Base-by-base conservation (phyloP, 1,139 yeast genomes). In the Nakaseomyces delphensis region DNA sequence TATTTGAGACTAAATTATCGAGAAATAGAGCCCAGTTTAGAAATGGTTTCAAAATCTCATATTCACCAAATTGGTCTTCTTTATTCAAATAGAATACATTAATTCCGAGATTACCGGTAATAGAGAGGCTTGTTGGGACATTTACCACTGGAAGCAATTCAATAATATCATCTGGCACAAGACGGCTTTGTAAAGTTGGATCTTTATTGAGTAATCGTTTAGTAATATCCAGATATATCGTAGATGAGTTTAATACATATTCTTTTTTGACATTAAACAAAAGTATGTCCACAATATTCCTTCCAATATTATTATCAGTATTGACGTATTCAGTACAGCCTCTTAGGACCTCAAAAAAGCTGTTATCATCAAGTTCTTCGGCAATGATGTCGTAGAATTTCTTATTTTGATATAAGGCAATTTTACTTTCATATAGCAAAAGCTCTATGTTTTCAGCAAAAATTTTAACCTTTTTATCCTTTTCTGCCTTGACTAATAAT, bases 31-130 rank as follows among this genome's bases (percentile, higher is more conserved):
- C 59, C 39, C 52, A 54, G 16, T 50, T 52, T 10, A 65, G 43
- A 3, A 51, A 30, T 35, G 46, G 45, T 29, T 45, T 39, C 11
- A 51, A 38, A 19, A 33, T 36, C 9, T 24, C 13, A 30, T 54
- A 36, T 23, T 55, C 48, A 31, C 53, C 48, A 0, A 44, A 31
- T 2, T 42, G 42, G 1, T 52, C 52, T 2, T 50, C 39, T 1
- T 45, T 41, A 4, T 43, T 15, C 10, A 71, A 49, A 23, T 75
- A 52, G 46, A 65, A 68, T 1, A 69, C 58, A 41, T 67, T 69
- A 20, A 65, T 63, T 14, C 64, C 23, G 6, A 14, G 14, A 11
- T 31, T 31, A 18, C 35, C 13, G 11, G 8, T 31, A 8, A 31
- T 18, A 31, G 23, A 31, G 21, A 31, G 21, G 18, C 13, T 7